Base-by-base conservation (phyloP, 192 early-diverging fungal species). In the Phlyctochytrium arcticum region DNA sequence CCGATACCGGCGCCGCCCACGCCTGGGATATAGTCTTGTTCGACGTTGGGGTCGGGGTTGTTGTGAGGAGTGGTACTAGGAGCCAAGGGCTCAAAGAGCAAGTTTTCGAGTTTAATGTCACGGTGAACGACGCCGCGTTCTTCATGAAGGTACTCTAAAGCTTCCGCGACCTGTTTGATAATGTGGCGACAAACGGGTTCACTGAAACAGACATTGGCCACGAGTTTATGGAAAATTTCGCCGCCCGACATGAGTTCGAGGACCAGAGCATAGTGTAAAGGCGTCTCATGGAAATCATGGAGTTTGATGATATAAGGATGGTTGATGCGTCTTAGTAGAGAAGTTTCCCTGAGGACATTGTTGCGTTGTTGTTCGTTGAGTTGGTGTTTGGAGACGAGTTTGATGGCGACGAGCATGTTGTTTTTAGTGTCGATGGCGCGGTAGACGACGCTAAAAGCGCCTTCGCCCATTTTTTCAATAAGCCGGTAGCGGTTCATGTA, bases 51-150 rank as follows among this genome's bases (percentile, higher is more conserved):
- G 31, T 83, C 84, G 7, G 80, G 83, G 10, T 74, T 67, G 59
- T 36, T 31, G 8, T 27, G 21, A 24, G 39, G 24, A 2, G n/a
- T 9, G 36, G 24, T n/a, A 15, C 17, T 27, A 2, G 51, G 36
- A 15, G 64, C 53, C 9, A 66, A 42, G 36, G 64, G 64, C 24
- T 72, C 57, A 67, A 65, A 71, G 62, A 80, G 75, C 39, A 72
- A 59, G 71, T 97, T 97, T 67, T 97, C 94, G 12, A 89, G 89
- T 79, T 97, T 97, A 62, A 97, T 92, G 71, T 97, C 94, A 44
- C 94, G 84, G 48, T 48, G 71, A 3, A 68, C 60, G 26, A 74
- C 53, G 30, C 56, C 57, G 48, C 36, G 87, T 54, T 90, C 87
- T 36, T 87, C 86, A 64, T 96, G 94, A 35, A 94, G 75, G 66